phyloP scores from a whole-genome alignment of 2,329 filamentous ascomycete genomes.

The Graphiopsis chlorocephala region DNA sequence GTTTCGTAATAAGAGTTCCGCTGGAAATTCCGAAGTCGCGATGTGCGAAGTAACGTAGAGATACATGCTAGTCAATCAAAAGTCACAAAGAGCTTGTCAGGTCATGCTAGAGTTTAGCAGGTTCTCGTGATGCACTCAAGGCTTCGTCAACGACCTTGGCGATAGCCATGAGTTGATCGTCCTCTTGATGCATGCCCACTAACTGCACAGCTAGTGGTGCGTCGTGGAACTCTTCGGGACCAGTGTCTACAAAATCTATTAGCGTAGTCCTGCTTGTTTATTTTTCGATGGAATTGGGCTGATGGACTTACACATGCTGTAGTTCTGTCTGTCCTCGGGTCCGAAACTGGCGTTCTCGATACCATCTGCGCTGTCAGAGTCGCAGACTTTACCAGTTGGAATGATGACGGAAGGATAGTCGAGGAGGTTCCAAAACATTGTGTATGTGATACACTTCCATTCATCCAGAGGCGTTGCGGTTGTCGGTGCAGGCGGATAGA shows the following conservation, averaged over 20 bases:
- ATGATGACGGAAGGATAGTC: conserved; percentile 64
- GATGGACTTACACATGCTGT: conserved; percentile 24
- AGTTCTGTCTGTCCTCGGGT: conserved; percentile 21
- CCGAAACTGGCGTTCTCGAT: conserved; percentile 24
- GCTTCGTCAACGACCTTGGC: conserved; percentile 30
- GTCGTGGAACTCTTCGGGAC: conserved; percentile 29
- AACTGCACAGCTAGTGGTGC: conserved; percentile 32
- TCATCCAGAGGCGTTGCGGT: conserved; percentile 52
- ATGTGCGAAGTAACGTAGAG: not conserved
- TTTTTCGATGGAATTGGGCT: not conserved
- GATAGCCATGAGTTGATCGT: conserved; percentile 30
- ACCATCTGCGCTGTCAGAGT: conserved; percentile 39
- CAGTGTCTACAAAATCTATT: conserved; percentile 28
- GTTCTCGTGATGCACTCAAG: conserved; percentile 12
- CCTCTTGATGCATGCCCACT: conserved; percentile 33
- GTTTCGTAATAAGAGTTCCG: not conserved
- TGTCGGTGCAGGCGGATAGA: conserved; percentile 57
- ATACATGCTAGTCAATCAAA: not conserved
- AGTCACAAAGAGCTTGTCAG: not conserved
- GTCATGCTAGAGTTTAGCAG: not conserved
- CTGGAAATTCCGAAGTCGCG: not conserved
- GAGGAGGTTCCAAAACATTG: conserved; percentile 63
- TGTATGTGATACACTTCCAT: conserved; percentile 48
- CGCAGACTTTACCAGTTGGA: conserved; percentile 51
- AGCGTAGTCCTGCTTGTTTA: not conserved